phyloP scores from a whole-genome alignment of 2,329 filamentous ascomycete genomes.

The Aspergillus puulaauensis region DNA sequence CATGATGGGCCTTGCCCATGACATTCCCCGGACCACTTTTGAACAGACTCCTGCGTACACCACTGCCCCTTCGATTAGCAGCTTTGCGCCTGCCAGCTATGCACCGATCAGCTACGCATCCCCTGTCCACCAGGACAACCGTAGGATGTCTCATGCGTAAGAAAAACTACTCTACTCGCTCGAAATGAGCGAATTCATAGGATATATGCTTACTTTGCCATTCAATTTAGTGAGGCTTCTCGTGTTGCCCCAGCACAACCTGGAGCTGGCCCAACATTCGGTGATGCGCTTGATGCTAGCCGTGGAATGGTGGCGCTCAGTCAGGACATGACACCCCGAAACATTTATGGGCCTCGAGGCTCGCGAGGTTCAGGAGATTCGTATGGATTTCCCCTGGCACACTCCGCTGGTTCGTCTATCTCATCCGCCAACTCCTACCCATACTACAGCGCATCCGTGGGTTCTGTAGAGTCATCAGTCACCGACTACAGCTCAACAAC shows the following conservation, averaged over 20 bases:
- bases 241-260: conserved; percentile 43
- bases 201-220: conserved; percentile 17
- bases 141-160: conserved; percentile 84
- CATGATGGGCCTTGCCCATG: conserved; percentile 70
- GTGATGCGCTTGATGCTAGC: conserved; percentile 87
- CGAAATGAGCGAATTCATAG: not conserved
- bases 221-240: conserved; percentile 29
- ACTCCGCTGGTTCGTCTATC: conserved; percentile 91
- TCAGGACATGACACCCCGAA: conserved; percentile 84
- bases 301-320: conserved; percentile 94
- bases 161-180: conserved; percentile 42
- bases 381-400: conserved; percentile 85
- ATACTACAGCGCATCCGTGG: conserved; percentile 80
- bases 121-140: conserved; percentile 56
- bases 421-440: conserved; percentile 79
- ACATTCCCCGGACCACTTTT: conserved; percentile 74
- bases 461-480: conserved; percentile 68
- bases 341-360: conserved; percentile 74
- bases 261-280: conserved; percentile 67
- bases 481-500: conserved; percentile 91
- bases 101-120: conserved; percentile 74
- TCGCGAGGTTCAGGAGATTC: conserved; percentile 76
- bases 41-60: conserved; percentile 68
- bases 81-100: conserved; percentile 69
- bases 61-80: conserved; percentile 67